Base-by-base conservation (phyloP, 2,329 filamentous ascomycete species). In the Stemphylium beticola region DNA sequence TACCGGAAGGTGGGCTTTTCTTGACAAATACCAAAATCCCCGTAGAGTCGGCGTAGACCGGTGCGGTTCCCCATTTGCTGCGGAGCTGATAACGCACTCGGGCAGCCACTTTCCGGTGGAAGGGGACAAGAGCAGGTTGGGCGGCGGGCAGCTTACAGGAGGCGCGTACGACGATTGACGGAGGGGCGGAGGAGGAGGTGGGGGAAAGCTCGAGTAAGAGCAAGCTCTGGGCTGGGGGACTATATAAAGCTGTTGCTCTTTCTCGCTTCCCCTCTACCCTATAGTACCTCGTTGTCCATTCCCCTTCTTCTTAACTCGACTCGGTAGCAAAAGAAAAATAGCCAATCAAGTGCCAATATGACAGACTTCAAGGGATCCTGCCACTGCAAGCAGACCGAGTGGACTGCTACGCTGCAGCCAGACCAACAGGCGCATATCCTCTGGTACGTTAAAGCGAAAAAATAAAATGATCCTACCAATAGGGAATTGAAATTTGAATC, bases 371-470 rank as follows among this genome's bases (percentile, higher is more conserved):
- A 76, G 49, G 83, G 82, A 66, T 75, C 78, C 40, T 85, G 83
- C 77, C 82, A 84, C 67, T 85, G 83, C 69, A 82, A 82, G 65
- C 73, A 82, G 64, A 79, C 76, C 42, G 74, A 81, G 61, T 85
- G 80, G 80, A 77, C 78, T 38, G 81, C 79, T 46, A 80, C 77
- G 55, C 74, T 85, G 53, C 75, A 71, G 38, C 65, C 77, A 24
- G 79, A 80, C 33, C 77, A 76, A 68, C 71, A 66, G 75, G 72
- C 69, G 17, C 78, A 80, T 64, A 74, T 81, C 53, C 73, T 80
- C 10, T 81, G 78, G 76, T 78, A 77, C 49, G 74, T 78, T 9
- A 4, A 8, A 3, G 24, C 29, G 9, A 11, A 29, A 41, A 29
- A 11, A 26, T 5, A 9, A 9, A 9, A 26, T 5, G 8, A 26